Percentiles rank a stretch among this genome's conserved stretches.
Conservation (phyloP, 1,284 basidiomycete genomes). For the Fomitopsis betulina region DNA sequence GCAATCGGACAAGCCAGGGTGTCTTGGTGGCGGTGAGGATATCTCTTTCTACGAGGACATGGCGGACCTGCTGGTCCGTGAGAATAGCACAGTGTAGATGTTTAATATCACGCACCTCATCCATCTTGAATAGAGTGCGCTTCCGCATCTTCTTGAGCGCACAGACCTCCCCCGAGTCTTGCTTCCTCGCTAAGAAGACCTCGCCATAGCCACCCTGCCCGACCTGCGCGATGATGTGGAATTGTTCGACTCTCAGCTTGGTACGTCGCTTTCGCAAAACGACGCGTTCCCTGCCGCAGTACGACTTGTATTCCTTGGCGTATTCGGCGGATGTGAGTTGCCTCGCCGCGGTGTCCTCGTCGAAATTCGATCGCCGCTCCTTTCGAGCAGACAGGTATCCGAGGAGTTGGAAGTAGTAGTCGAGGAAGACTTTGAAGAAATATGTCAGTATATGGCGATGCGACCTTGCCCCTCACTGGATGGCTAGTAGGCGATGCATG, state of each 20-base stretch:
- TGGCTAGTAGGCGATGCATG: conserved; percentile 1
- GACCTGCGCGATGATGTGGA: conserved; percentile 94
- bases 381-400: conserved; percentile 85
- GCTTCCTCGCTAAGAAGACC: conserved; percentile 88
- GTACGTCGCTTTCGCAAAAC: conserved; percentile 83
- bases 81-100: conserved; percentile 7
- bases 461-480: too few species aligned
- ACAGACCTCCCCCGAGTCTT: conserved; percentile 91
- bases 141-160: conserved; percentile 97
- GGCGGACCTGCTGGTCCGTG: conserved; percentile 59
- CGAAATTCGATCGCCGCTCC: conserved; percentile 77
- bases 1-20: conserved; percentile 87
- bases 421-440: conserved; percentile 70
- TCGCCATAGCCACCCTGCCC: conserved; percentile 97
- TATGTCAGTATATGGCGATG: neutral
- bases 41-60: conserved; percentile 95
- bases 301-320: conserved; percentile 82
- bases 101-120: conserved; percentile 59
- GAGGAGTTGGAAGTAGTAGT: conserved; percentile 91
- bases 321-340: conserved; percentile 62
- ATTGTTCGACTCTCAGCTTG: conserved; percentile 86
- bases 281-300: conserved; percentile 89
- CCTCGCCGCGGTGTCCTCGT: conserved; percentile 74
- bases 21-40: conserved; percentile 95
- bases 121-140: conserved; percentile 92